Evolutionary conservation across 2,329 filamentous ascomycete species (phyloP).

Genomic region (Aureobasidium uvarum): DNA sequence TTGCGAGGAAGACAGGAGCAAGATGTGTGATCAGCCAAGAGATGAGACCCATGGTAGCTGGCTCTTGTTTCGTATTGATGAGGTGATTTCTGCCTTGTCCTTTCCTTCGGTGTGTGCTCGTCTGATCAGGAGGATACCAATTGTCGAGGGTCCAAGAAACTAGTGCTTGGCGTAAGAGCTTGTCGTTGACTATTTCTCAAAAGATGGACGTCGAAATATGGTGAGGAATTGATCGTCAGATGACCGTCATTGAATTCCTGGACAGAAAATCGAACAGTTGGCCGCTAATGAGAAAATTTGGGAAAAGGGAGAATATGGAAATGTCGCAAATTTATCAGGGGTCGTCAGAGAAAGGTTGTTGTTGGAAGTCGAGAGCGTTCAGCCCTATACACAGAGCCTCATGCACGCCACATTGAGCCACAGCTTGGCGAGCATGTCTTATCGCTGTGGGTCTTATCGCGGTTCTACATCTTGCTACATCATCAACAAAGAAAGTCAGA

Average conservation of each 20-base stretch:
- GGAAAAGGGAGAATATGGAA: not conserved
- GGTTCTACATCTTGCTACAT: not conserved
- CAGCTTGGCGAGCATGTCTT: not conserved
- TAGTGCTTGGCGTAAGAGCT: constrained; percentile 19
- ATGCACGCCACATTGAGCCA: not conserved
- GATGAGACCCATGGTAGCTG: constrained; percentile 29
- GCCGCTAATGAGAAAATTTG: not conserved
- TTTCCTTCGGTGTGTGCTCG: not conserved
- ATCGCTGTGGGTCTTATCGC: constrained; percentile 17
- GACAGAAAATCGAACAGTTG: not conserved
- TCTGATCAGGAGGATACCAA: not conserved
- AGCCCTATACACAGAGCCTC: constrained; percentile 22
- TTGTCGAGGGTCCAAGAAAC: constrained; percentile 3
- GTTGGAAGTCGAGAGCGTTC: constrained; percentile 17
- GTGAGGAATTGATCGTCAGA: not conserved
- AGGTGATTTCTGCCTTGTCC: not conserved
- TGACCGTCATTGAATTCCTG: not conserved
- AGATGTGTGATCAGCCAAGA: constrained; percentile 39
- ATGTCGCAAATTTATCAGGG: constrained; percentile 20
- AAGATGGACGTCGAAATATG: not conserved
- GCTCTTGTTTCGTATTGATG: not conserved
- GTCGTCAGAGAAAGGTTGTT: constrained; percentile 15
- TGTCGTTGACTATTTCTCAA: not conserved
- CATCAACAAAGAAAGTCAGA: constrained; percentile 8
- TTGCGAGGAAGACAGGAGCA: constrained; percentile 51